phyloP scores from a whole-genome alignment of 129 eudicot species.

The Saussurea involucrata region DNA sequence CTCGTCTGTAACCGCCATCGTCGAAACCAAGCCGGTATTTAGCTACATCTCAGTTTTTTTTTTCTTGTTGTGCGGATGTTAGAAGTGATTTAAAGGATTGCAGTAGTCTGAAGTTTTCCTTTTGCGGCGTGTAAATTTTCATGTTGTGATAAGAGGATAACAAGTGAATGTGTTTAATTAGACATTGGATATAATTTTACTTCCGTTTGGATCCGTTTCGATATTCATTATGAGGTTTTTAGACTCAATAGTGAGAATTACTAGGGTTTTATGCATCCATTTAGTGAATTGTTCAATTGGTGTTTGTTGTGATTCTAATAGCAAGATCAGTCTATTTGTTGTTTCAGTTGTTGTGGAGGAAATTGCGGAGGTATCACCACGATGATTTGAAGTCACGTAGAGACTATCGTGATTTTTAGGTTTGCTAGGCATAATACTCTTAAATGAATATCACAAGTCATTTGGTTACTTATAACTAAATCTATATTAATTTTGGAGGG shows the following conservation, averaged over 20 bases:
- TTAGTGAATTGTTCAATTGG: background rate
- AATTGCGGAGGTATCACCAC: background rate
- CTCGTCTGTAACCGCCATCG: slow-evolving; percentile 34
- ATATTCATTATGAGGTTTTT: background rate
- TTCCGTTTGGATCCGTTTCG: background rate
- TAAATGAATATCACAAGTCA: background rate
- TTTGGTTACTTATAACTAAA: background rate
- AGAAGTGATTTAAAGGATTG: background rate
- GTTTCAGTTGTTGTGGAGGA: background rate
- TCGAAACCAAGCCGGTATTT: slow-evolving; percentile 40
- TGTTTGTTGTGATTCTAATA: background rate
- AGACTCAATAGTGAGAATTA: background rate
- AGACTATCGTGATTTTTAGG: background rate
- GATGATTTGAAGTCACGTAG: background rate
- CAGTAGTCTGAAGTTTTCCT: background rate
- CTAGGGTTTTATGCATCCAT: background rate
- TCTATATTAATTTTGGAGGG: background rate
- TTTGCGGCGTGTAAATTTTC: background rate
- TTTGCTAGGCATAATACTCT: background rate
- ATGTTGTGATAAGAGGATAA: background rate
- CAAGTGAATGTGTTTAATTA: background rate
- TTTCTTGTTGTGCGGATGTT: background rate
- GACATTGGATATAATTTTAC: background rate
- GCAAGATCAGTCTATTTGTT: background rate
- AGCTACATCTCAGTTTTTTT: background rate